Percentiles rank a stretch among this genome's conserved stretches.
phyloP scores from a whole-genome alignment of 208 protist genomes.

The Leishmania arabica region DNA sequence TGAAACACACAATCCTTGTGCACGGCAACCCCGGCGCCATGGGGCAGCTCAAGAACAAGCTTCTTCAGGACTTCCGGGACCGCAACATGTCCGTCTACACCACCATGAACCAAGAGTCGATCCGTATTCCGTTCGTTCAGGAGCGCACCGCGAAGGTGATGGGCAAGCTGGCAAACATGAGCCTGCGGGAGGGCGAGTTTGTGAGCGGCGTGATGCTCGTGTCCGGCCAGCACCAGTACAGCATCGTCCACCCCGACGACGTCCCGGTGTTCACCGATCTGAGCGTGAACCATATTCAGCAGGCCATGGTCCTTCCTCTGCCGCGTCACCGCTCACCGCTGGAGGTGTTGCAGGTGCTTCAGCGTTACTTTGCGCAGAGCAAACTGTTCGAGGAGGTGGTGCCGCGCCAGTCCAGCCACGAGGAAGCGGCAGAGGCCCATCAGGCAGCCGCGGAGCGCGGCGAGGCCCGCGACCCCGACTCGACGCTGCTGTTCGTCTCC shows the following conservation, averaged over 20 bases:
- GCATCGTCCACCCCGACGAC: slow-evolving; percentile 84
- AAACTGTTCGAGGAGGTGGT: slow-evolving; percentile 64
- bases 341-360: slow-evolving; percentile 80
- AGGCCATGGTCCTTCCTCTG: slow-evolving; percentile 88
- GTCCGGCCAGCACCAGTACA: slow-evolving; percentile 84
- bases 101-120: slow-evolving; percentile 93
- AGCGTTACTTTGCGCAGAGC: slow-evolving; percentile 87
- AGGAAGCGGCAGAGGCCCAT: slow-evolving; percentile 22
- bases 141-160: slow-evolving; percentile 94
- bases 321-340: slow-evolving; percentile 69
- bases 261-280: slow-evolving; percentile 89
- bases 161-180: slow-evolving; percentile 64
- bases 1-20: slow-evolving; percentile 94
- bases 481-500: slow-evolving; percentile 54
- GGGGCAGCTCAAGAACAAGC: slow-evolving; percentile 91
- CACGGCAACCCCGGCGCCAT: slow-evolving; percentile 96
- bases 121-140: slow-evolving; percentile 94
- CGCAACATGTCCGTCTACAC: slow-evolving; percentile 88
- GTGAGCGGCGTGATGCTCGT: slow-evolving; percentile 90
- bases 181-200: slow-evolving; percentile 58
- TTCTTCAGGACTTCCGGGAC: slow-evolving; percentile 87
- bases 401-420: slow-evolving; percentile 17
- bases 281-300: slow-evolving; percentile 71
- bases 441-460: slow-evolving; percentile 19
- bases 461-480: slow-evolving; percentile 29